These are phyloP conservation scores for Aschersonia sp. DNA, from an alignment of 2,329 filamentous ascomycete genomes.

Conservation along the genomic window DNA sequence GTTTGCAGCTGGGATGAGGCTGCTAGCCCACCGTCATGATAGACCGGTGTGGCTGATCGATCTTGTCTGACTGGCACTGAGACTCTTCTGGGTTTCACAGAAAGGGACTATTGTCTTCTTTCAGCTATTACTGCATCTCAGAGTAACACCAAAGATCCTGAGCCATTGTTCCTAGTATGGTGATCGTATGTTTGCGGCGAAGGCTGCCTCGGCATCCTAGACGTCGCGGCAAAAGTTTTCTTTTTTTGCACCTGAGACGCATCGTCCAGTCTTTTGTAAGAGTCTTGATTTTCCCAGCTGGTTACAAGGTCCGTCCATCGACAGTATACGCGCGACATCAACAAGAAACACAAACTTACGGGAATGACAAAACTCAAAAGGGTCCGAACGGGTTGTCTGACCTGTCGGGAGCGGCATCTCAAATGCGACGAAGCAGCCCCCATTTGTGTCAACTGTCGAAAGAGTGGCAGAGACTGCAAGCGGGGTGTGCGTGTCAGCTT, in stretches of 20 bases:
- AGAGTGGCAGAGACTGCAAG: slow-evolving; percentile 75
- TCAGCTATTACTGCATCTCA: neutral
- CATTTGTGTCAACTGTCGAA: slow-evolving; percentile 65
- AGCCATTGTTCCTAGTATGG: neutral
- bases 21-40: neutral
- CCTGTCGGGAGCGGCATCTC: slow-evolving; percentile 76
- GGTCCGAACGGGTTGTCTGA: slow-evolving; percentile 81
- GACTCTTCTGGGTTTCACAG: neutral
- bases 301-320: neutral
- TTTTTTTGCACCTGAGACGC: neutral
- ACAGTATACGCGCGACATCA: neutral
- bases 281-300: neutral
- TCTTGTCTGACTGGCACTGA: neutral
- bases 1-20: too few relatives aligned
- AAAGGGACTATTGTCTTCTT: neutral
- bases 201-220: neutral
- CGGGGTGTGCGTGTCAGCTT: slow-evolving; percentile 82
- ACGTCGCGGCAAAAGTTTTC: neutral
- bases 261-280: neutral
- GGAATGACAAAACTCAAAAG: slow-evolving; percentile 40
- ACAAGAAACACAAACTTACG: neutral
- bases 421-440: slow-evolving; percentile 72
- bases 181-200: neutral
- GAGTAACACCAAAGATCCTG: neutral
- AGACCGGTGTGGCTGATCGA: neutral